Base-by-base conservation (phyloP, 495 filamentous ascomycete species). In the Hypoxylon intermedium region DNA sequence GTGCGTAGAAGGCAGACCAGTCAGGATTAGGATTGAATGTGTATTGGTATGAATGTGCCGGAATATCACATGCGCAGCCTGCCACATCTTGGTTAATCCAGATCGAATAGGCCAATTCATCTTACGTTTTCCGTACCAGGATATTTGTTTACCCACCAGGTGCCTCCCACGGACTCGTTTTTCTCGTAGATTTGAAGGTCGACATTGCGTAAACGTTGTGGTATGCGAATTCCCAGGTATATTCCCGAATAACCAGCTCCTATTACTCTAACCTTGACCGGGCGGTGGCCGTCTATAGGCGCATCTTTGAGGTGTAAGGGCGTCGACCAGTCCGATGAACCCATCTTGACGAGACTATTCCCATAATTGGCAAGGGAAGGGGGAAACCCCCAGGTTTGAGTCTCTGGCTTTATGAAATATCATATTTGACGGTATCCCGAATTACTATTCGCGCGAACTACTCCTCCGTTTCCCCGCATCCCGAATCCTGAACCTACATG, bases 1-100 rank as follows among this genome's bases (percentile, higher is more conserved):
- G 84, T 0, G 87, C 82, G 61, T 87, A 88, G 33, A 87, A 80
- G 23, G 82, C 72, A 3, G 83, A 81, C 86, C 87, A 89, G 63
- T 80, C 70, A 7, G 84, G 75, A 21, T 86, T 86, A 9, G 86
- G 85, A 23, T 85, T 86, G 58, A 89, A 89, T 3, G 83, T 82
- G 64, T 84, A 89, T 55, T 84, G 87, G 69, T 89, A 90, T 5
- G 77, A 79, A 34, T 79, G 76, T n/a, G 77, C 69, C 70, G 62
- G 76, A 12, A 79, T 73, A 36, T 79, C 77, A 50, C 76, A 79
- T 37, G 77, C 77, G 20, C 76, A 68, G 3, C 77, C 76, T 69
- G 12, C 9, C 9, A 30, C 16, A 16, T 36, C 58, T 56, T 45
- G 56, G 38, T 58, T 23, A 28, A 36, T 23, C 12, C n/a, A 28